Evolutionary conservation across 78 protist genomes (phyloP).

Genomic region (Creolimax fragrantissima): DNA sequence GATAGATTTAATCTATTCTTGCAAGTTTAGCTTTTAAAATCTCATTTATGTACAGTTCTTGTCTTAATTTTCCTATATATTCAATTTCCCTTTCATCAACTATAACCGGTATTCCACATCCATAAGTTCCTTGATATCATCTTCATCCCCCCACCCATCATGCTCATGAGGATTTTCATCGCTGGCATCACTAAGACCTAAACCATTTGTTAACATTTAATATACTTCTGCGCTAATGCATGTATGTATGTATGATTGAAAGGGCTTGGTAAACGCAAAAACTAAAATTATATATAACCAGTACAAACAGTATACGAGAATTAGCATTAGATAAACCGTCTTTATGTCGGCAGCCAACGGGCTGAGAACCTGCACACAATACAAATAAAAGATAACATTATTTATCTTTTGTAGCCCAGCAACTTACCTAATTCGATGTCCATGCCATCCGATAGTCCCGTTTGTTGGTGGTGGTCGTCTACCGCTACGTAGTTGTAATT

Average conservation of each 20-base stretch:
- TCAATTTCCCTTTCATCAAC: too few species aligned
- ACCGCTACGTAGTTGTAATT: too few species aligned
- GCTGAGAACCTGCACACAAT: too few species aligned
- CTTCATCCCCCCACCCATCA: background rate
- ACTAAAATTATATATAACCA: background rate
- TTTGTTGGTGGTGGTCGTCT: too few species aligned
- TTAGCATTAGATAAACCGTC: too few species aligned
- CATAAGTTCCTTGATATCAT: background rate
- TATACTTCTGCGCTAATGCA: background rate
- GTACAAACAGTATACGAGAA: background rate
- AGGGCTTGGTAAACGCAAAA: background rate
- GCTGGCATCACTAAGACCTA: background rate
- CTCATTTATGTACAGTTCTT: too few species aligned
- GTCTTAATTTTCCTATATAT: too few species aligned
- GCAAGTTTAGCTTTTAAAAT: too few species aligned
- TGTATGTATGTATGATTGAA: background rate
- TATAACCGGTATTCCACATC: background rate
- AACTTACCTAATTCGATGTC: background rate
- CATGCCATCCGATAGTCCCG: background rate
- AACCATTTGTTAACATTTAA: background rate
- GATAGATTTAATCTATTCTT: too few species aligned
- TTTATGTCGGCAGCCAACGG: background rate
- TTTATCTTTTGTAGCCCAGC: too few species aligned
- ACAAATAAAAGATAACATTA: background rate
- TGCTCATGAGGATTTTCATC: background rate